These are phyloP conservation scores for Cystobasidium tubakii DNA, from an alignment of 768 basidiomycete genomes.

Conservation along the genomic window DNA sequence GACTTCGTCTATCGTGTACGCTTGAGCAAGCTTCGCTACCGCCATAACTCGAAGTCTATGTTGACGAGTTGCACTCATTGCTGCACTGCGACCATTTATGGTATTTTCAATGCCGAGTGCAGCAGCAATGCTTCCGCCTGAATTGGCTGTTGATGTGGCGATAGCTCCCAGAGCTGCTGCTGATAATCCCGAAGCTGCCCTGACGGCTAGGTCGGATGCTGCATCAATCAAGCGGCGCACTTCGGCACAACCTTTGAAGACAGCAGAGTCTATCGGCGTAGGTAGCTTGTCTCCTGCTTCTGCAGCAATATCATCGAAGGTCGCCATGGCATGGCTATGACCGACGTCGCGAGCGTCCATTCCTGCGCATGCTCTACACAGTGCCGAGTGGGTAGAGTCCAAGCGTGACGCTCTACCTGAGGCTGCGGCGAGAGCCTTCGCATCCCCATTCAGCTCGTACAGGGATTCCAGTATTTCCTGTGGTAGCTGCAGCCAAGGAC, in stretches of 20 bases:
- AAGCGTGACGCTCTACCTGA: constrained; percentile 46
- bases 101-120: constrained; percentile 52
- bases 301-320: constrained; percentile 56
- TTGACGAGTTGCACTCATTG: constrained; percentile 78
- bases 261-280: constrained; percentile 82
- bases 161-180: constrained; percentile 67
- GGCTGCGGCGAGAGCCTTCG: constrained; percentile 53
- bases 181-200: constrained; percentile 76
- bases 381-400: constrained; percentile 53
- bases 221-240: constrained; percentile 81
- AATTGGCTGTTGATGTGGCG: constrained; percentile 51
- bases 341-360: constrained; percentile 44
- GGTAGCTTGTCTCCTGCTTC: constrained; percentile 66
- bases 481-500: constrained; percentile 85
- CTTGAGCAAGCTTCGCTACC: constrained; percentile 76
- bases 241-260: constrained; percentile 66
- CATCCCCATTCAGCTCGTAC: constrained; percentile 67
- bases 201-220: constrained; percentile 78
- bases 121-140: constrained; percentile 15
- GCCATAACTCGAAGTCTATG: constrained; percentile 73
- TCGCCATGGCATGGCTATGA: constrained; percentile 49
- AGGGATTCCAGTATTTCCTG: constrained; percentile 77
- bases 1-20: constrained; percentile 78
- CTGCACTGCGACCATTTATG: constrained; percentile 62
- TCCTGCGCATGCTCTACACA: background rate